Base-by-base conservation (phyloP, 495 filamentous ascomycete genomes). In the Echria macrotheca region DNA sequence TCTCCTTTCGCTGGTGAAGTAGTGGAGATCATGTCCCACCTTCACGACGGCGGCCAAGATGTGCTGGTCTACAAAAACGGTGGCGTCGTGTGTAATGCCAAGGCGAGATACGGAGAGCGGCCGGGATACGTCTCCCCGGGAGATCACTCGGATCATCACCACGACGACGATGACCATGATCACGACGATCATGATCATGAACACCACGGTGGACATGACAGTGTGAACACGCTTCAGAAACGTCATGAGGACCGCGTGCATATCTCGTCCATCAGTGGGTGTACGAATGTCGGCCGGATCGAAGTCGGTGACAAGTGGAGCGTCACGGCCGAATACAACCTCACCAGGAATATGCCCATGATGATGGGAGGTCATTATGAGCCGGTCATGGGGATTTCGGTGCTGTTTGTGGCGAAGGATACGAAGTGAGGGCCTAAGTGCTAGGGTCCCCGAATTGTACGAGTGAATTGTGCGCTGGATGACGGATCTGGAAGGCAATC, bases 281-380 rank as follows among this genome's bases (percentile, higher is more conserved):
- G 58, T 32, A 14, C 26, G 15, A 39, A 25, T 9, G 8, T 41
- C 4, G 56, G 44, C 26, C 25, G 42, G 22, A 45, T 60, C 1
- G 47, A 53, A 25, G 35, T 35, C 8, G 56, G 54, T 0, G 56
- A 62, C n/a, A 28, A 44, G 54, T 62, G 56, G 54, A 22, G 24
- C 5, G 54, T 62, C 4, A 49, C 12, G 54, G 59, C 59, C 33
- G 42, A 59, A 8, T 65, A 65, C 23, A 49, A 65, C 48, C 31
- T 62, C 8, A 47, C n/a, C 9, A 47, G 36, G 43, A 46, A 64
- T 42, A 22, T 29, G 22, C 45, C 44, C n/a, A 45, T 53, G 59
- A 39, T 18, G 32, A 37, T 44, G 11, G 45, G 39, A 6, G 52
- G 37, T 32, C 51, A 43, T 18, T 47, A 37, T 15, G 55, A 53